These are phyloP conservation scores for Wallacemonas sp. DNA, from an alignment of 208 protist species.

Conservation along the genomic window DNA sequence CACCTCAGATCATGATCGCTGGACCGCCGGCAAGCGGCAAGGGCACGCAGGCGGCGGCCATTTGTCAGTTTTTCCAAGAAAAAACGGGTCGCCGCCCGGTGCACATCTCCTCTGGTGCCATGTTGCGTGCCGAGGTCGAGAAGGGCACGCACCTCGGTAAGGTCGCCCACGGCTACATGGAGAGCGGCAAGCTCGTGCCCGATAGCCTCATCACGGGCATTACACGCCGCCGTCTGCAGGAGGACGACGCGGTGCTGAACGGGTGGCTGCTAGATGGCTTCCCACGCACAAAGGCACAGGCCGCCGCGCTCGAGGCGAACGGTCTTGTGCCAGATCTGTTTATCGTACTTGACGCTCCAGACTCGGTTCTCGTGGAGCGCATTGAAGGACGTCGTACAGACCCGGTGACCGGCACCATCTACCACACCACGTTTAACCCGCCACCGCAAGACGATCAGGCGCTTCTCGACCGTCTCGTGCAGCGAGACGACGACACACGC, in stretches of 20 bases:
- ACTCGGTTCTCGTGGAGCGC: conserved; percentile 76
- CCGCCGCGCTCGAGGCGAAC: conserved; percentile 55
- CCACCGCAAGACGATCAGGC: conserved; percentile 67
- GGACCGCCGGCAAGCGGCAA: conserved; percentile 83
- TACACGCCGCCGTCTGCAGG: conserved; percentile 58
- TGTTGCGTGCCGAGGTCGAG: conserved; percentile 71
- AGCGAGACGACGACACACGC: conserved; percentile 80
- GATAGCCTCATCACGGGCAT: conserved; percentile 71
- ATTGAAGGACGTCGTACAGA: conserved; percentile 85
- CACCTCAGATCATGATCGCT: conserved; percentile 72
- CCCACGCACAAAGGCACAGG: conserved; percentile 83
- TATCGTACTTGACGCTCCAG: conserved; percentile 70
- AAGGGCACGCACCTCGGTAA: conserved; percentile 55
- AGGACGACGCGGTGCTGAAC: conserved; percentile 65
- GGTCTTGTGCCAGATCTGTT: conserved; percentile 69
- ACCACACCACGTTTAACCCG: conserved; percentile 89
- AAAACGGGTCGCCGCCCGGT: conserved; percentile 44
- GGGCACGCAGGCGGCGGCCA: conserved; percentile 68
- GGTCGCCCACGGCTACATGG: conserved; percentile 61
- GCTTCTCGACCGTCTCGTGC: conserved; percentile 77
- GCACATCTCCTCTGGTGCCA: conserved; percentile 84
- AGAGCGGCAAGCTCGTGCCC: conserved; percentile 67
- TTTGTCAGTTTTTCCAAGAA: conserved; percentile 49
- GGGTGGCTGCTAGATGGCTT: conserved; percentile 94
- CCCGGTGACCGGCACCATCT: conserved; percentile 76